A percentile compares a stretch with the other conserved stretches of the same genome.
phyloP scores from a whole-genome alignment of 139 green algal genomes.

The Coelastrella sp. region DNA sequence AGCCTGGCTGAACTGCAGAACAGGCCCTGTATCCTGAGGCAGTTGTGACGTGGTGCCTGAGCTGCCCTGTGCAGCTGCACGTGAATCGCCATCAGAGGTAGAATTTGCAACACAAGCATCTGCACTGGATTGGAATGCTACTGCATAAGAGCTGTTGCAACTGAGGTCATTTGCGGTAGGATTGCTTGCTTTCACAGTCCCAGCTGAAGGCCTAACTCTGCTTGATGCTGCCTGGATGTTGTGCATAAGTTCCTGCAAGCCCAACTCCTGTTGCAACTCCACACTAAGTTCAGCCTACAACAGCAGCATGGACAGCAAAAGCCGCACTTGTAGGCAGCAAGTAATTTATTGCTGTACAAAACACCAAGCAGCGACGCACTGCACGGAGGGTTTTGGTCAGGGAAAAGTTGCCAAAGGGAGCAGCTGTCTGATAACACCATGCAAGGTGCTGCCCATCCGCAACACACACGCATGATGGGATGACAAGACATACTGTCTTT shows the following conservation, averaged over 20 bases:
- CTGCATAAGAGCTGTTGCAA: not conserved
- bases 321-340: too few relatives aligned
- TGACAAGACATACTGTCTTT: too few relatives aligned
- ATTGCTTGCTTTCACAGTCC: too few relatives aligned
- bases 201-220: too few relatives aligned
- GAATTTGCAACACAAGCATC: not conserved
- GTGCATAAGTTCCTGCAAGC: constrained; percentile 7
- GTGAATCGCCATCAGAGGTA: not conserved
- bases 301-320: too few relatives aligned
- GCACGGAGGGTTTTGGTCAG: too few relatives aligned
- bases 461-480: too few relatives aligned
- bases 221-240: constrained; percentile 11
- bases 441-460: too few relatives aligned
- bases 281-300: not conserved
- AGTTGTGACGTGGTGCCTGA: not conserved
- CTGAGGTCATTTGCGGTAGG: not conserved
- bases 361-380: too few relatives aligned
- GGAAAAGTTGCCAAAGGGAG: too few relatives aligned
- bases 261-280: constrained; percentile 1
- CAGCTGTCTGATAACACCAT: too few relatives aligned
- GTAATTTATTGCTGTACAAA: too few relatives aligned
- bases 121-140: not conserved
- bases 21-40: not conserved
- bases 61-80: not conserved
- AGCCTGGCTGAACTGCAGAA: constrained; percentile 45